Percentiles rank a stretch among this genome's conserved stretches.
Evolutionary conservation across 2,329 filamentous ascomycete species (phyloP).

Genomic region (Elsinoe batatas): DNA sequence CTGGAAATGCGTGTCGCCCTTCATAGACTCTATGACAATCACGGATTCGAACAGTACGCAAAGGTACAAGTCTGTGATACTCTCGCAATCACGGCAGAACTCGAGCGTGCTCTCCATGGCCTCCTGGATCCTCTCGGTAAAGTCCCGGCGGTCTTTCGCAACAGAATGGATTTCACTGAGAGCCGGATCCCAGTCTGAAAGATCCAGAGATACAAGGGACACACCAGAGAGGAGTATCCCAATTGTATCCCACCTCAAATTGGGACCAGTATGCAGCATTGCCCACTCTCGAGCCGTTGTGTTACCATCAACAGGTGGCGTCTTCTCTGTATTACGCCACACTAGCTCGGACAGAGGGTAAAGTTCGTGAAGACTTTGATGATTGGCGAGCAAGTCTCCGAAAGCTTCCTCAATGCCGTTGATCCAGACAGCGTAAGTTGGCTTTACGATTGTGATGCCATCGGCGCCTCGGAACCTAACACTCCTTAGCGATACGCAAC

Average conservation of each 20-base stretch:
- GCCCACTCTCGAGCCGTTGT: conserved; percentile 33
- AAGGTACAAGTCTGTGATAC: conserved; percentile 26
- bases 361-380: conserved; percentile 25
- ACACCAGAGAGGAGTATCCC: conserved; percentile 32
- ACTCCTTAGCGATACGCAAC: background rate
- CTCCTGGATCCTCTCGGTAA: conserved; percentile 7
- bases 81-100: conserved; percentile 28
- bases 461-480: conserved; percentile 24
- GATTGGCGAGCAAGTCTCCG: conserved; percentile 21
- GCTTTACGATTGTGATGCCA: conserved; percentile 25
- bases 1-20: conserved; percentile 22
- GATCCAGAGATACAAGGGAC: conserved; percentile 27
- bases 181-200: conserved; percentile 28
- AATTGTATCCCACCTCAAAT: conserved; percentile 36
- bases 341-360: conserved; percentile 31
- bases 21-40: conserved; percentile 24
- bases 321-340: conserved; percentile 33
- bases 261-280: conserved; percentile 29
- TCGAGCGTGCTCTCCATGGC: conserved; percentile 25
- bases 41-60: conserved; percentile 27
- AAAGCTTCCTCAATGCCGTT: conserved; percentile 29
- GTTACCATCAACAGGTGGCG: conserved; percentile 28
- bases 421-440: conserved; percentile 26
- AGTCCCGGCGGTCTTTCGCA: conserved; percentile 1
- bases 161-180: conserved; percentile 15